Percentiles rank a stretch among this genome's conserved stretches.
phyloP scores from a whole-genome alignment of 1,139 yeast species.

The Diutina ranongensis region DNA sequence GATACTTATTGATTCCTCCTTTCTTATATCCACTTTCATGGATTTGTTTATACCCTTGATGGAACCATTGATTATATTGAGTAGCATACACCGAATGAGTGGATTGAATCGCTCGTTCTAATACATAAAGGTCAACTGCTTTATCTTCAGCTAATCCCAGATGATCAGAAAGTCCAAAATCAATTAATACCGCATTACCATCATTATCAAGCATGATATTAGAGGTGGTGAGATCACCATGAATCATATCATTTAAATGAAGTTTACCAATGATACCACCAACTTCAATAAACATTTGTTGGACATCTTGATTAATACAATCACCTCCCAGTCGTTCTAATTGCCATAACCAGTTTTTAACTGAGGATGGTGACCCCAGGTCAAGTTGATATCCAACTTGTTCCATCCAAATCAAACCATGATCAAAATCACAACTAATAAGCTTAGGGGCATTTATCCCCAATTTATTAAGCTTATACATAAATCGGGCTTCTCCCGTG shows the following conservation, averaged over 20 bases:
- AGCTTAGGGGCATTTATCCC: constrained; percentile 22
- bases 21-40: neutral
- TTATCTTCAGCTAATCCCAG: constrained; percentile 78
- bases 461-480: constrained; percentile 41
- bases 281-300: constrained; percentile 27
- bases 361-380: constrained; percentile 17
- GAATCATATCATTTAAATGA: constrained; percentile 68
- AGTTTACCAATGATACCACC: constrained; percentile 64
- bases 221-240: constrained; percentile 92
- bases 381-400: neutral
- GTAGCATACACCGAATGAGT: constrained; percentile 76
- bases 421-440: neutral
- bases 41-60: constrained; percentile 53
- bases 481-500: constrained; percentile 68
- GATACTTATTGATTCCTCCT: constrained; percentile 22
- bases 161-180: constrained; percentile 81
- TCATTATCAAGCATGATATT: constrained; percentile 48
- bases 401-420: constrained; percentile 5
- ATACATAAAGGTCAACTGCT: constrained; percentile 90
- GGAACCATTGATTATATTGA: constrained; percentile 54
- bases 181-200: constrained; percentile 54
- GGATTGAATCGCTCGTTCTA: constrained; percentile 83
- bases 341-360: constrained; percentile 66
- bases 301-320: constrained; percentile 26
- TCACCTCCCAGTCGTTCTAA: constrained; percentile 25